Percentiles rank a stretch among this genome's conserved stretches.
phyloP scores from a whole-genome alignment of 306 rosid species.

The Vachellia collinsii region DNA sequence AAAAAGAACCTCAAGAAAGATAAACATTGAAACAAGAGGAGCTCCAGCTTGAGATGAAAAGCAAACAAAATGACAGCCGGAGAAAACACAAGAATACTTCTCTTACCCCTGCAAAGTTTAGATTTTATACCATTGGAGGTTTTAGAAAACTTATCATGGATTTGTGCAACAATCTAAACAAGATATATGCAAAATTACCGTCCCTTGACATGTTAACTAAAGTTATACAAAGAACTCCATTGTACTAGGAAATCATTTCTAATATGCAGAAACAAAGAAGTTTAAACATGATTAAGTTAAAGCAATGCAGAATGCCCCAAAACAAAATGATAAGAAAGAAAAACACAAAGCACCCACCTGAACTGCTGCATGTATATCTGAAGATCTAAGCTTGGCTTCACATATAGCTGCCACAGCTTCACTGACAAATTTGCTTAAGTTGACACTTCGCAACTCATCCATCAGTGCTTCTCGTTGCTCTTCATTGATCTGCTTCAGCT shows the following conservation, averaged over 20 bases:
- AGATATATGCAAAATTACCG: conserved; percentile 16
- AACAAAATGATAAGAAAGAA: conserved; percentile 12
- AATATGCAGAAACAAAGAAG: conserved; percentile 22
- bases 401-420: conserved; percentile 97
- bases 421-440: conserved; percentile 96
- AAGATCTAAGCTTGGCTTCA: conserved; percentile 90
- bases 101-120: not conserved
- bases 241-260: conserved; percentile 22
- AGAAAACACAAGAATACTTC: not conserved
- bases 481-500: conserved; percentile 94
- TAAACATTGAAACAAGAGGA: conserved; percentile 21
- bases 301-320: not conserved
- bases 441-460: conserved; percentile 87
- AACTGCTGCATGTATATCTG: conserved; percentile 94
- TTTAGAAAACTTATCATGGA: conserved; percentile 12
- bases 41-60: conserved; percentile 18
- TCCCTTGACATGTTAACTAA: conserved; percentile 12
- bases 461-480: conserved; percentile 90
- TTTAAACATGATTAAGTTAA: not conserved
- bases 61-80: not conserved
- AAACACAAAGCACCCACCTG: conserved; percentile 60
- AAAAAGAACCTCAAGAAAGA: not conserved
- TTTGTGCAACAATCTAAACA: conserved; percentile 15
- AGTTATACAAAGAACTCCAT: conserved; percentile 20
- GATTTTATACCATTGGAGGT: conserved; percentile 1